Conservation (phyloP, 257 asterid species). For the Schizonepeta tenuifolia region DNA sequence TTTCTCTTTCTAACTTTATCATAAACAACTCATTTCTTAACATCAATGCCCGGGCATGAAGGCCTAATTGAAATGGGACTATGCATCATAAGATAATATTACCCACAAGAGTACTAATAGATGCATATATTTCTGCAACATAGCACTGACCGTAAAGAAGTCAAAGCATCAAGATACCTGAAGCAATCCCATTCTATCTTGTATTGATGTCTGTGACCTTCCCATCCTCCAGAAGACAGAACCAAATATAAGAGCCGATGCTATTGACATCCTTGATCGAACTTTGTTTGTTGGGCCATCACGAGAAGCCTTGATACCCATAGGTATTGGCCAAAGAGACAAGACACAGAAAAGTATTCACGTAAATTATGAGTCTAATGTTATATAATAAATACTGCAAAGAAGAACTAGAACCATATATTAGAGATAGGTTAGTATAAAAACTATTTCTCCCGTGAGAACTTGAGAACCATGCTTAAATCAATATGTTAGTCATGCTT, state of each 20-base stretch:
- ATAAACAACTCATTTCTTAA: too few species aligned
- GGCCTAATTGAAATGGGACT: too few species aligned
- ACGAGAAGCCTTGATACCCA: constrained; percentile 74
- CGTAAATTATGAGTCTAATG: constrained; percentile 28
- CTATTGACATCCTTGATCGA: constrained; percentile 94
- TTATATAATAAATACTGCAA: constrained; percentile 17
- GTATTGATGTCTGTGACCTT: constrained; percentile 89
- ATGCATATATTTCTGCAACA: constrained; percentile 17
- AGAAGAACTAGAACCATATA: constrained; percentile 28
- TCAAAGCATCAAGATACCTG: constrained; percentile 56
- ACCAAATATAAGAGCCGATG: constrained; percentile 96
- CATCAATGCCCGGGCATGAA: too few species aligned
- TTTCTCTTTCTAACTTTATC: too few species aligned
- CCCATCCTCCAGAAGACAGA: constrained; percentile 99
- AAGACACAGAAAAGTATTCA: constrained; percentile 26
- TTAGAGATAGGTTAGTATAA: too few species aligned
- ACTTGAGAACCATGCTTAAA: too few species aligned
- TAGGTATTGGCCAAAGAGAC: constrained; percentile 30
- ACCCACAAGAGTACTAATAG: constrained; percentile 1
- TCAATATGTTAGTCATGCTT: too few species aligned
- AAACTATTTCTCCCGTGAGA: too few species aligned
- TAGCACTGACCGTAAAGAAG: constrained; percentile 14
- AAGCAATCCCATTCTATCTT: constrained; percentile 96
- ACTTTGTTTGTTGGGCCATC: constrained; percentile 98
- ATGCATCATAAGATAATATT: neutral